phyloP scores from a whole-genome alignment of 805 yeast species.

The Pichia ethanolica region DNA sequence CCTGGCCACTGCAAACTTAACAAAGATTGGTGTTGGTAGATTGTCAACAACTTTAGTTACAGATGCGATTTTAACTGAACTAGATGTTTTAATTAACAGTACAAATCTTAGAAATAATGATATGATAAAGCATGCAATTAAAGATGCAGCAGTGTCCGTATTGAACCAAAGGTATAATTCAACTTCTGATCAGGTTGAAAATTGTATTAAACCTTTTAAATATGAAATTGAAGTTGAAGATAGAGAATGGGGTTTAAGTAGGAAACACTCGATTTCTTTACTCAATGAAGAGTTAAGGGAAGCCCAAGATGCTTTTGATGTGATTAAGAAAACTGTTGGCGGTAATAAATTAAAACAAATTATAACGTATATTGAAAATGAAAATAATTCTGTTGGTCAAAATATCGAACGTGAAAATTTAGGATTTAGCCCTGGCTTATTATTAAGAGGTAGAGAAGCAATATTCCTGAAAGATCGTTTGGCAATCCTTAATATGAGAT shows the following conservation, averaged over 20 bases:
- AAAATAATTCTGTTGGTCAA: conserved; percentile 30
- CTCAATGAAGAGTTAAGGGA: conserved; percentile 81
- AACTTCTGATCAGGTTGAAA: conserved; percentile 97
- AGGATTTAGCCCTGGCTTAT: conserved; percentile 72
- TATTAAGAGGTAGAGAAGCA: conserved; percentile 80
- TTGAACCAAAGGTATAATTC: conserved; percentile 72
- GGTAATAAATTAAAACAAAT: conserved; percentile 79
- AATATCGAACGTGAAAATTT: conserved; percentile 57
- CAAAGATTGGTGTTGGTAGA: conserved; percentile 92
- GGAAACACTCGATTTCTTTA: conserved; percentile 67
- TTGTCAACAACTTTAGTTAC: conserved; percentile 77
- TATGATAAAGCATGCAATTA: conserved; percentile 71
- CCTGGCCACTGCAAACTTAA: conserved; percentile 70
- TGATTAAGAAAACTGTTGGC: conserved; percentile 67
- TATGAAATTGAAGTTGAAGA: conserved; percentile 96
- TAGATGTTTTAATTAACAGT: conserved; percentile 61
- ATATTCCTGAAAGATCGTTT: conserved; percentile 69
- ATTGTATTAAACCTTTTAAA: conserved; percentile 95
- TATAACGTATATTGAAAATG: conserved; percentile 57
- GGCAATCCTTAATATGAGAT: conserved; percentile 61
- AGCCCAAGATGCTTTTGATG: conserved; percentile 57
- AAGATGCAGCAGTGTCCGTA: conserved; percentile 78
- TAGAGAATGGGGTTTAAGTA: conserved; percentile 81
- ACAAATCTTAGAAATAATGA: conserved; percentile 82
- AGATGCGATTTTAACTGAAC: conserved; percentile 69